Evolutionary conservation across 208 protist genomes (phyloP).

Genomic region (Naegleria fowleri): DNA sequence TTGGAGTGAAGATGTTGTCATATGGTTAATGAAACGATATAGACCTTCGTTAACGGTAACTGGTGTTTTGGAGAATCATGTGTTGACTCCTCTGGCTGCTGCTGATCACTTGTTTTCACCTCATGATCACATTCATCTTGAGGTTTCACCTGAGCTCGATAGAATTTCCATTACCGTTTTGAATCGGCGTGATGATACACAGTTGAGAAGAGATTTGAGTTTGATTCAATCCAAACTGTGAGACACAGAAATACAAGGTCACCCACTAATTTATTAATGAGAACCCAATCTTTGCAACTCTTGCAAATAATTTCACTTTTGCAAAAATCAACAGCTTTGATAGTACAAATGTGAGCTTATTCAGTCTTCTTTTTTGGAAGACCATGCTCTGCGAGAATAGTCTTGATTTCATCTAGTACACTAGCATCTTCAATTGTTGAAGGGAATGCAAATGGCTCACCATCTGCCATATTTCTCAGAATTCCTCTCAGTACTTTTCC

Average conservation of each 20-base stretch:
- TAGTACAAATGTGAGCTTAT: no score
- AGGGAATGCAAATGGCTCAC: neutral
- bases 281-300: no score
- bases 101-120: neutral
- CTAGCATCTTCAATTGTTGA: conserved; percentile 10
- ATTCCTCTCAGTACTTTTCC: conserved; percentile 97
- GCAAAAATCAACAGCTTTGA: no score
- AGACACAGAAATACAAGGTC: no score
- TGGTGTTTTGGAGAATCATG: neutral
- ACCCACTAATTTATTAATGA: no score
- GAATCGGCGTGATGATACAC: neutral
- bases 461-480: conserved; percentile 85
- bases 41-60: neutral
- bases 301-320: no score
- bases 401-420: neutral
- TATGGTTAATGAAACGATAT: conserved; percentile 16
- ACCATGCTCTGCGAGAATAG: neutral
- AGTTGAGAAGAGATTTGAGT: neutral
- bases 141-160: neutral
- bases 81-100: neutral
- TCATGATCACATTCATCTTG: neutral
- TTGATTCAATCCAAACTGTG: neutral
- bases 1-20: conserved; percentile 7
- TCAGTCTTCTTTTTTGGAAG: neutral
- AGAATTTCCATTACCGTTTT: neutral